These are phyloP conservation scores for Aspergillus awamori DNA, from an alignment of 2,329 filamentous ascomycete species.

Conservation along the genomic window DNA sequence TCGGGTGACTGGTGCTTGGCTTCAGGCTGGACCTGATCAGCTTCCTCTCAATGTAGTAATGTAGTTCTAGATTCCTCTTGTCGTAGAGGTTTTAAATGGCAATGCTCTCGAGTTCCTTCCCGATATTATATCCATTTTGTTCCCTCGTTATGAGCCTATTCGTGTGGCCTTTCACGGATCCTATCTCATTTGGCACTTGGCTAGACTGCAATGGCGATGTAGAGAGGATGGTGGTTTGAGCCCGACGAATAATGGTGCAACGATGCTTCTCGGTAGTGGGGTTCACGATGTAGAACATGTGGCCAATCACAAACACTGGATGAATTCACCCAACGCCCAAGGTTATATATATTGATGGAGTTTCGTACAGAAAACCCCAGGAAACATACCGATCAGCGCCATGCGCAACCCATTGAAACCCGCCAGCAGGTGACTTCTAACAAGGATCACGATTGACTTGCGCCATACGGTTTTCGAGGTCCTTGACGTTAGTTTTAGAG, in stretches of 20 bases:
- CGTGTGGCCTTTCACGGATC: too few relatives aligned
- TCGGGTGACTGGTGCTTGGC: neutral
- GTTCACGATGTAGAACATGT: neutral
- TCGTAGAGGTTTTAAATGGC: neutral
- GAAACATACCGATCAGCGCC: neutral
- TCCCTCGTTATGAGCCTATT: too few relatives aligned
- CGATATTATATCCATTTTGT: too few relatives aligned
- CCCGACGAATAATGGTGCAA: neutral
- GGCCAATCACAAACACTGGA: neutral
- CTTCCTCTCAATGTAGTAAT: neutral
- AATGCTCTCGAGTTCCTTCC: too few relatives aligned
- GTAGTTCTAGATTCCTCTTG: neutral
- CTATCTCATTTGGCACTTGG: neutral
- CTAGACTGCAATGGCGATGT: neutral
- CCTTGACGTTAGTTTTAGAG: neutral
- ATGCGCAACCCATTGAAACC: neutral
- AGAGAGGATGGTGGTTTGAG: neutral
- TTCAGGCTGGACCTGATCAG: constrained; percentile 2
- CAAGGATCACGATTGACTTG: neutral
- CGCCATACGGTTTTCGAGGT: neutral
- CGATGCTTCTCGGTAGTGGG: neutral
- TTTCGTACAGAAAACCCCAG: neutral
- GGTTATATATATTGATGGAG: neutral
- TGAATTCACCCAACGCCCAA: neutral
- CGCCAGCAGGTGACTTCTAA: neutral